These are phyloP conservation scores for Penstemon eatonii DNA, from an alignment of 257 asterid species.

Conservation along the genomic window DNA sequence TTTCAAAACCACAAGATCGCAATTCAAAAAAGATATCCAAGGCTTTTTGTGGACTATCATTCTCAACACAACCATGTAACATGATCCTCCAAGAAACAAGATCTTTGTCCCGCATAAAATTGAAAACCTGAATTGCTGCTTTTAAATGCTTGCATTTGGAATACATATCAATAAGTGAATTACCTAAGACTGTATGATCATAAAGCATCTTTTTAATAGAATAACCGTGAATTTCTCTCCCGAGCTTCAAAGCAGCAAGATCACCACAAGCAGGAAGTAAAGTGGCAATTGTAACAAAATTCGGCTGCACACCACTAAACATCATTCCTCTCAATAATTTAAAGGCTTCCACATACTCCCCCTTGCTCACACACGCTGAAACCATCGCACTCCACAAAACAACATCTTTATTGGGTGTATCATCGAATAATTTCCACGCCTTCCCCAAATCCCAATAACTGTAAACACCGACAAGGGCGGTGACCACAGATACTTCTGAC, in stretches of 20 bases:
- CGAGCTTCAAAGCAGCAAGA: conserved; percentile 46
- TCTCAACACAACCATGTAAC: conserved; percentile 50
- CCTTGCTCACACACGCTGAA: conserved; percentile 56
- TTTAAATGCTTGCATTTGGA: conserved; percentile 57
- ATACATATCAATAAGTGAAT: conserved; percentile 66
- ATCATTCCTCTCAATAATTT: conserved; percentile 53
- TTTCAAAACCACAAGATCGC: conserved; percentile 41
- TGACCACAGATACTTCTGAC: conserved; percentile 49
- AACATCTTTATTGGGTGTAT: conserved; percentile 47
- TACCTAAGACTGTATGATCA: conserved; percentile 40
- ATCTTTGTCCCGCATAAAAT: conserved; percentile 54
- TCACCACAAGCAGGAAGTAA: conserved; percentile 68
- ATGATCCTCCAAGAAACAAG: conserved; percentile 78
- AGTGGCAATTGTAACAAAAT: conserved; percentile 57
- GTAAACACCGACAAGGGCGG: conserved; percentile 69
- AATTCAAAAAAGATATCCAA: conserved; percentile 48
- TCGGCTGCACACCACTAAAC: conserved; percentile 48
- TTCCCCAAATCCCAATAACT: conserved; percentile 51
- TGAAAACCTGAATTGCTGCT: conserved; percentile 48
- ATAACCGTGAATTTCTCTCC: conserved; percentile 73
- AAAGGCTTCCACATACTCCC: conserved; percentile 49
- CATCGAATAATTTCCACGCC: conserved; percentile 47
- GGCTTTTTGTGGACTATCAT: conserved; percentile 41
- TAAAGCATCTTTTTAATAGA: conserved; percentile 42
- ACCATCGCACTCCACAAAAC: conserved; percentile 71